Conservation (phyloP, 768 basidiomycete genomes). For the Fistulinella prunicolor region DNA sequence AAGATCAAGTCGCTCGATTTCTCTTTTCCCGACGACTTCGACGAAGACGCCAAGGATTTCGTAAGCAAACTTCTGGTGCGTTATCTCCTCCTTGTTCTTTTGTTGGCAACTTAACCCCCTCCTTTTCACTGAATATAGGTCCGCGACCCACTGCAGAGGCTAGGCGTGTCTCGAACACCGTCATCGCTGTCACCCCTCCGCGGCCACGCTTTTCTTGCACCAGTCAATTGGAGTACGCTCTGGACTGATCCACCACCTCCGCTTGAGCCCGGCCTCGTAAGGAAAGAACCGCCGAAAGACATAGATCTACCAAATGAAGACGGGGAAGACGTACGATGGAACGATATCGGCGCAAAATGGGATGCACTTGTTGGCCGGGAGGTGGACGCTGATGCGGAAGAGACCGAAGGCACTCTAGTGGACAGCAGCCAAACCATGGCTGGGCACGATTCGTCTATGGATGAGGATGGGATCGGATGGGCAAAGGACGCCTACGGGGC, state of each 20-base stretch:
- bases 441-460: background rate
- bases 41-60: slow-evolving; percentile 76
- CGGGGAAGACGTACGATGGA: slow-evolving; percentile 40
- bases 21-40: slow-evolving; percentile 82
- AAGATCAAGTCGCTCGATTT: slow-evolving; percentile 90
- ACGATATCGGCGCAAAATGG: slow-evolving; percentile 54
- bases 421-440: background rate
- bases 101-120: background rate
- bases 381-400: slow-evolving; percentile 24
- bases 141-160: slow-evolving; percentile 53
- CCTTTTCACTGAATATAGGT: slow-evolving; percentile 40
- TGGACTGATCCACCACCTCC: slow-evolving; percentile 64
- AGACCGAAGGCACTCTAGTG: slow-evolving; percentile 8
- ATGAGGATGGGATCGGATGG: slow-evolving; percentile 49
- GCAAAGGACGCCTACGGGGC: slow-evolving; percentile 44
- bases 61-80: slow-evolving; percentile 71
- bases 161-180: slow-evolving; percentile 49
- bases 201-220: slow-evolving; percentile 58
- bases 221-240: slow-evolving; percentile 57
- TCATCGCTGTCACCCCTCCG: slow-evolving; percentile 47
- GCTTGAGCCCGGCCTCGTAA: slow-evolving; percentile 56
- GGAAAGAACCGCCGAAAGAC: slow-evolving; percentile 37
- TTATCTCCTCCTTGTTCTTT: background rate
- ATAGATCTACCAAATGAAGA: slow-evolving; percentile 17
- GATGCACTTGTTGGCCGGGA: slow-evolving; percentile 41